Percentiles rank a stretch among this genome's conserved stretches.
Conservation (phyloP, 1,284 basidiomycete genomes). For the Papiliotrema flavescens region DNA sequence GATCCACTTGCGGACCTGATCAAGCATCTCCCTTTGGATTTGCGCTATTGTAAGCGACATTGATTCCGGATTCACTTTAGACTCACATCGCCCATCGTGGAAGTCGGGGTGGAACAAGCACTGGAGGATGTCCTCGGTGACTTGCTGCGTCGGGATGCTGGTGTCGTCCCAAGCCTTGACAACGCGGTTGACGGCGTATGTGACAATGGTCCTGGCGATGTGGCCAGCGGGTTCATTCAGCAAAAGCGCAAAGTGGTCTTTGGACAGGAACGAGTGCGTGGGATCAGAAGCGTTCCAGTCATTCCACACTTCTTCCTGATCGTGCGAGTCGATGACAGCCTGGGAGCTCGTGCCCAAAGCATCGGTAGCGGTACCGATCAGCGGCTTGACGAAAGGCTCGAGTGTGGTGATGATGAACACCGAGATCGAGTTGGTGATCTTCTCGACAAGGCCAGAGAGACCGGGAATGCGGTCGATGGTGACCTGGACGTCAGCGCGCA, state of each 20-base stretch:
- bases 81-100: constrained; percentile 55
- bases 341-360: constrained; percentile 62
- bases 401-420: constrained; percentile 79
- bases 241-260: constrained; percentile 43
- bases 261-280: constrained; percentile 59
- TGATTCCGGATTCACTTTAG: background rate
- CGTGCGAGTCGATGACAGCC: constrained; percentile 72
- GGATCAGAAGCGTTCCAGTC: constrained; percentile 75
- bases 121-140: constrained; percentile 67
- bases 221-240: constrained; percentile 65
- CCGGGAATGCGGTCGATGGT: constrained; percentile 69
- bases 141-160: constrained; percentile 58
- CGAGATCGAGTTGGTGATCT: constrained; percentile 73
- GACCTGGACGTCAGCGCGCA: constrained; percentile 12
- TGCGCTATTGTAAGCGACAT: constrained; percentile 54
- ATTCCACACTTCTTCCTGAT: constrained; percentile 78
- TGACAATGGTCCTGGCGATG: constrained; percentile 65
- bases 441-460: constrained; percentile 69
- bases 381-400: constrained; percentile 66
- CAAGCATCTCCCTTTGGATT: constrained; percentile 73
- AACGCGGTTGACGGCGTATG: constrained; percentile 53
- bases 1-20: constrained; percentile 54
- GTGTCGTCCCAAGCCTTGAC: constrained; percentile 80
- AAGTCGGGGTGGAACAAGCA: constrained; percentile 88
- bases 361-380: constrained; percentile 68